Base-by-base conservation (phyloP, 345 rosid genomes). In the Rhizophora mangle region DNA sequence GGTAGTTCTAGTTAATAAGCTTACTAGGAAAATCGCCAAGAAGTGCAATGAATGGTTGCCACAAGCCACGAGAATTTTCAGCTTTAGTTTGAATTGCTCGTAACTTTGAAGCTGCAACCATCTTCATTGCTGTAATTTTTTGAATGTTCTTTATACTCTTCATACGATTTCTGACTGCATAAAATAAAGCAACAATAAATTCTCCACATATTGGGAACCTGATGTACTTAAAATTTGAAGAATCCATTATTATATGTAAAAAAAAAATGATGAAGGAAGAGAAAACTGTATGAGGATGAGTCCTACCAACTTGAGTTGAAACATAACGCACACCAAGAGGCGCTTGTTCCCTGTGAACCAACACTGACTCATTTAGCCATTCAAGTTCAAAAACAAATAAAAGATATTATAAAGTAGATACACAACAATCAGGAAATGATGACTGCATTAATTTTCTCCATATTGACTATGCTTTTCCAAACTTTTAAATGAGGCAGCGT, bases 31-130 rank as follows among this genome's bases (percentile, higher is more conserved):
- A 64, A 82, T 88, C 93, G 36, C 93, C 93, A 63, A 88, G 90
- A 69, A 88, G 93, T 31, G 93, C 90, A 52, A 85, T 73, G 65
- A 88, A 88, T 68, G 98, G 98, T 80, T 92, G 99, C 98, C 98
- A 92, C 26, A 95, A 81, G 69, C 99, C 98, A 80, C 98, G 99
- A 31, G 99, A 95, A 77, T 92, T 95, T 82, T 92, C 98, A 60
- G 99, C 78, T 83, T 71, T 87, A 60, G 69, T 69, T 85, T 92
- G 97, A 80, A 95, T 83, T 60, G 87, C 91, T 60, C 98, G 87
- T 29, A 95, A 82, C 89, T 95, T 95, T 10, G 98, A 95, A 72
- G 99, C 99, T 67, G 99, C 98, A 87, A 95, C 99, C 99, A 95
- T 95, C 91, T 95, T 95, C 99, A 95, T 95, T 27, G 99, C 99